phyloP scores from a whole-genome alignment of 257 asterid genomes.

The Ilex aquifolium region DNA sequence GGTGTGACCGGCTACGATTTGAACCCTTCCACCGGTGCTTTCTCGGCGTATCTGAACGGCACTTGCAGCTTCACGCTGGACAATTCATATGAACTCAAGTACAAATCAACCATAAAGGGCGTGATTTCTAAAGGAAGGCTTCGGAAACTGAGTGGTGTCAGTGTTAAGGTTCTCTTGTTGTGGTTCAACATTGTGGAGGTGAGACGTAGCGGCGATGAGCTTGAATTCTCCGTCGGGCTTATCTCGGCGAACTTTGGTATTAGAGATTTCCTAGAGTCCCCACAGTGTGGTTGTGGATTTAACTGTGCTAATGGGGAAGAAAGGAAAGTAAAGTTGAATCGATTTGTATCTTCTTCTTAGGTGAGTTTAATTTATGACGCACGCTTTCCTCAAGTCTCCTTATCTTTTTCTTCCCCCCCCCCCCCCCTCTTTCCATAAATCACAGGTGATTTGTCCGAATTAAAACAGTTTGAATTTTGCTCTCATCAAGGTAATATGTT shows the following conservation, averaged over 20 bases:
- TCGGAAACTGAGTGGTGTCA: conserved; percentile 30
- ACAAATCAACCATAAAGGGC: conserved; percentile 31
- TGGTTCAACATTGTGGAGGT: conserved; percentile 11
- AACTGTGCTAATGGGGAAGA: neutral
- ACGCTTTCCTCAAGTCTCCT: no score
- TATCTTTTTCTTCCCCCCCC: no score
- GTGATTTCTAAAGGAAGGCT: conserved; percentile 26
- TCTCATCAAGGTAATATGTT: no score
- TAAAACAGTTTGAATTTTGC: no score
- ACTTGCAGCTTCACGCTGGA: conserved; percentile 38
- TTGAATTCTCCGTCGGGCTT: conserved; percentile 8
- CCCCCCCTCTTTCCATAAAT: no score
- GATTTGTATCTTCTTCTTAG: no score
- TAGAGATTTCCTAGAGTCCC: neutral
- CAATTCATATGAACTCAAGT: conserved; percentile 28
- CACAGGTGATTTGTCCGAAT: no score
- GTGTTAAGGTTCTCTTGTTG: conserved; percentile 17
- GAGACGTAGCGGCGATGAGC: neutral
- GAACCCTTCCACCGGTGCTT: neutral
- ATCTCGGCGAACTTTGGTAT: neutral
- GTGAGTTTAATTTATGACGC: no score
- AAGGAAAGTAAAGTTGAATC: no score
- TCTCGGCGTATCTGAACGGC: conserved; percentile 31
- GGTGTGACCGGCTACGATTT: neutral
- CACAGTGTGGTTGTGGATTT: conserved; percentile 13